These are phyloP conservation scores for Dendrocalamus sinicus DNA, from an alignment of 176 grass and related monocot genomes.

Conservation along the genomic window DNA sequence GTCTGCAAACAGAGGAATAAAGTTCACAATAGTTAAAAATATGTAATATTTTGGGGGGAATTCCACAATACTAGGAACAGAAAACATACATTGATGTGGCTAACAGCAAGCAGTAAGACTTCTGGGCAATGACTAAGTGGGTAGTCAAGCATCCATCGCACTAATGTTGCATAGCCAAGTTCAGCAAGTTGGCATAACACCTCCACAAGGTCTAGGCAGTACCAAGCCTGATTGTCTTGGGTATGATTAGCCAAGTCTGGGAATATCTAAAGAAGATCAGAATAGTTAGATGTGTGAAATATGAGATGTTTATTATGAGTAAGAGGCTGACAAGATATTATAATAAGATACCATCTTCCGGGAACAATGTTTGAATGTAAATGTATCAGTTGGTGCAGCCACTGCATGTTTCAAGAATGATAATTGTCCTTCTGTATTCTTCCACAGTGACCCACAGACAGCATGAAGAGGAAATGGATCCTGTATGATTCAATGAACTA, in stretches of 20 bases:
- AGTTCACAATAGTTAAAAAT: conserved; percentile 28
- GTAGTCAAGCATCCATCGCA: conserved; percentile 64
- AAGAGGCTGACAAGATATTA: conserved; percentile 16
- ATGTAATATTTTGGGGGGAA: conserved; percentile 24
- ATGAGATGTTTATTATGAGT: neutral
- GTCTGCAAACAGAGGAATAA: conserved; percentile 62
- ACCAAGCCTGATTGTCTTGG: conserved; percentile 84
- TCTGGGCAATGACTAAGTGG: conserved; percentile 79
- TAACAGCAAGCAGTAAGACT: conserved; percentile 78
- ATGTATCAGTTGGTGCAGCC: conserved; percentile 62
- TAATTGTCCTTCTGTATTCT: conserved; percentile 88
- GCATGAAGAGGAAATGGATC: conserved; percentile 93
- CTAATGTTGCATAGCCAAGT: conserved; percentile 72
- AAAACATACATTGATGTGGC: conserved; percentile 73
- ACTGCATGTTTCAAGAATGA: conserved; percentile 90
- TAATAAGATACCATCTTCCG: conserved; percentile 55
- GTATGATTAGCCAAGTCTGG: conserved; percentile 63
- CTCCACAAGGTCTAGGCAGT: conserved; percentile 82
- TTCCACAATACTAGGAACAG: neutral
- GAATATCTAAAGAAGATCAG: conserved; percentile 60
- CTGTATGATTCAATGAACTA: conserved; percentile 51
- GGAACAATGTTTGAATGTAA: conserved; percentile 78
- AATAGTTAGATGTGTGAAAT: conserved; percentile 26
- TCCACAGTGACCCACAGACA: conserved; percentile 88
- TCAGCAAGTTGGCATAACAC: conserved; percentile 84